Evolutionary conservation across 2,329 filamentous ascomycete genomes (phyloP).

Genomic region (Epichloe baconii): DNA sequence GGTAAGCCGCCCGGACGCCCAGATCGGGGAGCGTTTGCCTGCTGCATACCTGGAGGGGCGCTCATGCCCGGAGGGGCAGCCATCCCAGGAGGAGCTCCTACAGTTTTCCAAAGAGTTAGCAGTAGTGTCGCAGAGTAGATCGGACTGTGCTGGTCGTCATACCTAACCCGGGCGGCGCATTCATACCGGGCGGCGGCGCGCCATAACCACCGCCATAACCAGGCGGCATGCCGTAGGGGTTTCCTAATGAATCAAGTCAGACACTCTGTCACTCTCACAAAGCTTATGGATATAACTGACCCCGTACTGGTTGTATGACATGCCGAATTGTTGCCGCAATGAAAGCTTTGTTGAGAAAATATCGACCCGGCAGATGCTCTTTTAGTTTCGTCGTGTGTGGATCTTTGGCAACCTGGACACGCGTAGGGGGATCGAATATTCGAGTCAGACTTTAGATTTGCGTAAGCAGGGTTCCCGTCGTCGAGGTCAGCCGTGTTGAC

Average conservation of each 20-base stretch:
- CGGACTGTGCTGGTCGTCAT: conserved; percentile 20
- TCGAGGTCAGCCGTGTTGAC: neutral
- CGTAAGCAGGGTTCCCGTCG: neutral
- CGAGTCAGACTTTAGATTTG: neutral
- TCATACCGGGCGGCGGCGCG: conserved; percentile 51
- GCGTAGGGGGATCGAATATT: neutral
- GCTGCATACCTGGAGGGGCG: conserved; percentile 68
- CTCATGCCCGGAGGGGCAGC: conserved; percentile 65
- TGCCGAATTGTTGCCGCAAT: conserved; percentile 14
- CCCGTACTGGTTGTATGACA: conserved; percentile 52
- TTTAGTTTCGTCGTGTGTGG: neutral
- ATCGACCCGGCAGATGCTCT: neutral
- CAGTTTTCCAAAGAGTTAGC: conserved; percentile 1
- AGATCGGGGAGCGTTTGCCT: conserved; percentile 59
- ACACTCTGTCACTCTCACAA: neutral
- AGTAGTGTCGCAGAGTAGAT: neutral
- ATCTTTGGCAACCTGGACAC: neutral
- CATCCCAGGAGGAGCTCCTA: conserved; percentile 70
- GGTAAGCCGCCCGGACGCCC: conserved; percentile 72
- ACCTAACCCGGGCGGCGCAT: conserved; percentile 74
- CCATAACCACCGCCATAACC: conserved; percentile 56
- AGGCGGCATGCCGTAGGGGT: conserved; percentile 62
- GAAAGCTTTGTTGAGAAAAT: neutral
- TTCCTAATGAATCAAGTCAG: conserved; percentile 14
- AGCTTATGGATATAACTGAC: conserved; percentile 18